Conservation (phyloP, 257 asterid genomes). For the Scutellaria baicalensis region DNA sequence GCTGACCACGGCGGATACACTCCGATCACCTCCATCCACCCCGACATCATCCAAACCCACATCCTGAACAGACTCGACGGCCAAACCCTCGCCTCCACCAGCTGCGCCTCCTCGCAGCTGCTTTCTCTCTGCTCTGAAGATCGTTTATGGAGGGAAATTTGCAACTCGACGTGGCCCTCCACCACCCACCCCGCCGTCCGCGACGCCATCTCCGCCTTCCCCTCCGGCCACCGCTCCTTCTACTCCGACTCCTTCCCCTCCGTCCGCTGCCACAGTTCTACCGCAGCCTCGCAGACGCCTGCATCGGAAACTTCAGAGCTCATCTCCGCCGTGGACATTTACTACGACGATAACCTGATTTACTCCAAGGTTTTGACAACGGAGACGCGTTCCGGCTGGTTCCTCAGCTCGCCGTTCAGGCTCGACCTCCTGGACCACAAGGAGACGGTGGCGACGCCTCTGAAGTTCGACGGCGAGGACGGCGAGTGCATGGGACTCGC, state of each 20-base stretch:
- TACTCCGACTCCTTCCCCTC: conserved; percentile 64
- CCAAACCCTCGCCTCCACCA: conserved; percentile 57
- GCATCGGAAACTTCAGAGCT: conserved; percentile 4
- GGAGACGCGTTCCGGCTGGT: conserved; percentile 56
- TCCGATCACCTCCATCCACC: conserved; percentile 41
- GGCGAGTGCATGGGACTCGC: conserved; percentile 26
- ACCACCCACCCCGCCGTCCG: conserved; percentile 39
- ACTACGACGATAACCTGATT: conserved; percentile 27
- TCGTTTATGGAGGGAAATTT: conserved; percentile 47
- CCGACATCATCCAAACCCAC: conserved; percentile 57
- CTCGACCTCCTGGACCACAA: conserved; percentile 43
- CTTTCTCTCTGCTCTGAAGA: conserved; percentile 43
- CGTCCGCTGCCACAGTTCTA: conserved; percentile 1
- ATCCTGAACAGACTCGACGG: conserved; percentile 67
- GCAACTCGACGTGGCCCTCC: conserved; percentile 73
- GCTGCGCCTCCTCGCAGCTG: conserved; percentile 39
- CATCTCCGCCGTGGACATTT: conserved; percentile 72
- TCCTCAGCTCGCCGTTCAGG: conserved; percentile 46
- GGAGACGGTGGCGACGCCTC: conserved; percentile 45
- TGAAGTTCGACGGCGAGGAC: conserved; percentile 33
- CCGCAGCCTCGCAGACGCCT: not conserved
- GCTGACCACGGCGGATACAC: conserved; percentile 16
- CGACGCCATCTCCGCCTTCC: conserved; percentile 33
- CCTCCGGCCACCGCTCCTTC: conserved; percentile 65
- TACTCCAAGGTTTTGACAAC: conserved; percentile 39